These are phyloP conservation scores for Tolypocladium nubicola DNA, from an alignment of 2,329 filamentous ascomycete genomes.

Conservation along the genomic window DNA sequence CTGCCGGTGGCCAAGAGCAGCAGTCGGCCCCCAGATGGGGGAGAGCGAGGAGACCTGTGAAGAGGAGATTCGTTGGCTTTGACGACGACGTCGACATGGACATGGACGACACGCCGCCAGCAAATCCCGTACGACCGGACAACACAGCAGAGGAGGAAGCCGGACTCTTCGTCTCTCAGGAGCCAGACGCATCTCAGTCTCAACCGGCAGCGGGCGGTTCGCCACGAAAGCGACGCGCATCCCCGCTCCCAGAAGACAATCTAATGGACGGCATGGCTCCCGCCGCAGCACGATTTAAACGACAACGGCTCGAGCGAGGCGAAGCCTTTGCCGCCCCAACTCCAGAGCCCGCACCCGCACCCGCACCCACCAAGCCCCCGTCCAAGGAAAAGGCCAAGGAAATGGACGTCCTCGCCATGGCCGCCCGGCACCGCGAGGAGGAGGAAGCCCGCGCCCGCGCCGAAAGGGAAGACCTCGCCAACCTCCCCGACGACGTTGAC, in stretches of 20 bases:
- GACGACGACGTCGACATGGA: constrained; percentile 35
- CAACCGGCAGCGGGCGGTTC: constrained; percentile 12
- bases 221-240: constrained; percentile 35
- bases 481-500: constrained; percentile 52
- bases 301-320: constrained; percentile 56
- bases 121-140: neutral
- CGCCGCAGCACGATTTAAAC: constrained; percentile 67
- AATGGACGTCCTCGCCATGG: constrained; percentile 58
- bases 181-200: constrained; percentile 14
- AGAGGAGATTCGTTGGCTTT: constrained; percentile 63
- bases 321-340: constrained; percentile 28
- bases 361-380: constrained; percentile 4
- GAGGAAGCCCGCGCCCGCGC: constrained; percentile 53
- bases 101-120: constrained; percentile 13
- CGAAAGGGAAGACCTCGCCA: constrained; percentile 43
- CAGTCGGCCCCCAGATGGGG: constrained; percentile 11
- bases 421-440: constrained; percentile 48
- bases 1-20: constrained; percentile 7
- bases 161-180: constrained; percentile 48
- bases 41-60: constrained; percentile 27
- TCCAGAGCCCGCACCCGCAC: constrained; percentile 14
- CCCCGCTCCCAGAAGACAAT: constrained; percentile 36
- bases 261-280: constrained; percentile 66
- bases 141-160: constrained; percentile 23
- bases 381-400: constrained; percentile 45